These are phyloP conservation scores for Teunomyces kruisii DNA, from an alignment of 805 yeast genomes.

Conservation along the genomic window DNA sequence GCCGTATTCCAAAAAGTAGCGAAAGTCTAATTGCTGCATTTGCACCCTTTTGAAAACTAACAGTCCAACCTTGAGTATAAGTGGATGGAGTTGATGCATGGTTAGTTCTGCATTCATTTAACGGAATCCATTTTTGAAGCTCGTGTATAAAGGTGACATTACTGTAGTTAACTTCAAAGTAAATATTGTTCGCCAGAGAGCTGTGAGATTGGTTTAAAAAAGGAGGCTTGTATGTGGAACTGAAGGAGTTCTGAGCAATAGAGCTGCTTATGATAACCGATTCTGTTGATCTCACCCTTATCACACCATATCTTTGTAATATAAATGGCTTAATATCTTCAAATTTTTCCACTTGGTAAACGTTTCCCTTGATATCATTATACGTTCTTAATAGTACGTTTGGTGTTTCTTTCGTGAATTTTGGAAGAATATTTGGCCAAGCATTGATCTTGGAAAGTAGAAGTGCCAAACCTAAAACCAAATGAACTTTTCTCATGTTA, in stretches of 20 bases:
- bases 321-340: background rate
- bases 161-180: background rate
- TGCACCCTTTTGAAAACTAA: background rate
- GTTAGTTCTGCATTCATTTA: background rate
- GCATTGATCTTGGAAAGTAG: background rate
- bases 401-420: background rate
- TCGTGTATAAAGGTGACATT: background rate
- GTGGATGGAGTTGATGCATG: background rate
- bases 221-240: background rate
- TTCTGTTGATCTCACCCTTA: background rate
- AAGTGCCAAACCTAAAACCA: background rate
- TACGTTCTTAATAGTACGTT: background rate
- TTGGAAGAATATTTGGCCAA: background rate
- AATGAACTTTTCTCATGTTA: too few relatives aligned
- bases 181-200: background rate
- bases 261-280: background rate
- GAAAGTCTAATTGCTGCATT: background rate
- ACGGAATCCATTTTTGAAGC: background rate
- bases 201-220: background rate
- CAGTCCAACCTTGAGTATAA: conserved; percentile 1
- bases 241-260: background rate
- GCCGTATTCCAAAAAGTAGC: background rate
- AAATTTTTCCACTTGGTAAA: background rate
- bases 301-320: conserved; percentile 1
- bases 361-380: background rate